Percentiles rank a stretch among this genome's conserved stretches.
phyloP scores from a whole-genome alignment of 2,329 filamentous ascomycete genomes.

The Elsinoe necatrix region DNA sequence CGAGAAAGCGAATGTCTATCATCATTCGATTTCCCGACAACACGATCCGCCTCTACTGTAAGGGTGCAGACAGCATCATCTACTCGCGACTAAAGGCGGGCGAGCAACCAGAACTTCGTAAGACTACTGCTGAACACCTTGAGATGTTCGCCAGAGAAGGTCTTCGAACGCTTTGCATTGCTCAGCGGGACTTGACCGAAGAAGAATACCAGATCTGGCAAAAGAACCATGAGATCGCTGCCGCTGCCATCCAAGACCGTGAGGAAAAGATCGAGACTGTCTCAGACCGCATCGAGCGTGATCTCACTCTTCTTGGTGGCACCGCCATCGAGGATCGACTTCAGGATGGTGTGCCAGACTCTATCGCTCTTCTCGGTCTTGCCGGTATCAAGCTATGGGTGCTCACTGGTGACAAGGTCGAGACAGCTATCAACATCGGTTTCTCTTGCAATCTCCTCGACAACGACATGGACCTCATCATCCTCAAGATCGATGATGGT shows the following conservation, averaged over 20 bases:
- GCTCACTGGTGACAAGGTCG: constrained; percentile 94
- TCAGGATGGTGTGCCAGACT: constrained; percentile 93
- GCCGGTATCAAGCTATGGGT: constrained; percentile 99
- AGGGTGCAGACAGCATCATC: constrained; percentile 94
- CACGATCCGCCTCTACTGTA: constrained; percentile 85
- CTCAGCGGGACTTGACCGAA: constrained; percentile 69
- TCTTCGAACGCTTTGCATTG: constrained; percentile 88
- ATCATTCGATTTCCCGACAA: constrained; percentile 92
- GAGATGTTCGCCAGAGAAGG: constrained; percentile 97
- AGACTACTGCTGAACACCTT: constrained; percentile 80
- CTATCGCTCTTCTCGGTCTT: constrained; percentile 79
- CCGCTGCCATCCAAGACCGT: constrained; percentile 71
- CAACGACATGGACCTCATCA: constrained; percentile 95
- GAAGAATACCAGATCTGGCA: constrained; percentile 80
- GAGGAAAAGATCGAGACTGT: constrained; percentile 90
- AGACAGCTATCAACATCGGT: constrained; percentile 98
- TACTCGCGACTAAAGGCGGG: constrained; percentile 82
- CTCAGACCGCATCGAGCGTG: constrained; percentile 82
- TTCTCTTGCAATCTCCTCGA: constrained; percentile 97
- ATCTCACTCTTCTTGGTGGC: constrained; percentile 78
- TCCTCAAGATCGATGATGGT: constrained; percentile 77
- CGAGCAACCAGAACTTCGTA: constrained; percentile 75
- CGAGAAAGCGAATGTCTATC: constrained; percentile 93
- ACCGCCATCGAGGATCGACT: constrained; percentile 96
- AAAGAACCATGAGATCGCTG: constrained; percentile 76